Evolutionary conservation across 2,329 filamentous ascomycete species (phyloP), one percentile per base, ranked within the genome.

Genomic region (Pseudogymnoascus destructans): DNA sequence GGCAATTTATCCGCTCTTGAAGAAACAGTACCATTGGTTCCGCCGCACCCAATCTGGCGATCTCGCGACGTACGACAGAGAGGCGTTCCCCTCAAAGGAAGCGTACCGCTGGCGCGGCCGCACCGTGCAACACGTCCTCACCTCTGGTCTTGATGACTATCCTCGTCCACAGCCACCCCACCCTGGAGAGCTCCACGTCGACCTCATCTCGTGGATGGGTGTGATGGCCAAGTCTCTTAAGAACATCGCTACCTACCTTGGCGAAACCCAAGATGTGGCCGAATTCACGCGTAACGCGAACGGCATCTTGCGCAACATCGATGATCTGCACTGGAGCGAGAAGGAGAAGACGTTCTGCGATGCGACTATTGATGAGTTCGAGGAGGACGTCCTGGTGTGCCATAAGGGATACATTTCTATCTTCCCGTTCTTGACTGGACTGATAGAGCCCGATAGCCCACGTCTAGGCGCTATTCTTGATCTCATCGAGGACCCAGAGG

Each of bases 191-290:
- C 79, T 98, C 55, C 92, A 98, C 70, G 85, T 95, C 27, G 93
- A 98, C 72, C 78, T 97, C 58, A 87, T 98, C 70, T 88, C 88
- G 57, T 98, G 93, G 93, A 87, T 98, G 73, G 93, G 92, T n/a
- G 82, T 96, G 75, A 95, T 96, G 89, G 86, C 88, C 38, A 84
- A 86, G 63, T 86, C 87, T n/a, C 80, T 98, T 58, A 79, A 83
- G 66, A 87, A 86, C 64, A 87, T 96, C 65, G 89, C 90, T 1
- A 75, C 81, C 49, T 81, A 83, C 23, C 78, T 97, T n/a, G 84
- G 80, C 52, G 80, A 90, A 63, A 72, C 74, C 0, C 90, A 95
- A 32, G 92, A 97, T 64, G 84, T 79, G 0, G 78, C 80, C 19
- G 82, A 87, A 66, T 89, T 92, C 65, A 77, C 75, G 46, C 82